A percentile compares a stretch with the other conserved stretches of the same genome.
Evolutionary conservation across 495 filamentous ascomycete species (phyloP).

Genomic region (Aspergillus hancockii): DNA sequence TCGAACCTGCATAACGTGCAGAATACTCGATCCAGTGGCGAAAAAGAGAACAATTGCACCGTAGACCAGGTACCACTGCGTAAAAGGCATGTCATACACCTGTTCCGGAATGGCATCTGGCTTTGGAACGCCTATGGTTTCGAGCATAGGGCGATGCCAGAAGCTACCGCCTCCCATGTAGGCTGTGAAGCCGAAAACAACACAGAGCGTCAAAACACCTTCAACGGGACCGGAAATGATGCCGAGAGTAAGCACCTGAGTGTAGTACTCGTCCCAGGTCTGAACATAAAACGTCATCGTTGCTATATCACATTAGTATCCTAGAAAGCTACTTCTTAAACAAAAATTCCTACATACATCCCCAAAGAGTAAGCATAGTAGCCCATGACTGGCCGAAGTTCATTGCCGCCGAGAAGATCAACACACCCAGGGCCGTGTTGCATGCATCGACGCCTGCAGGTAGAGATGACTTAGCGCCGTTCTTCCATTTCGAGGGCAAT

Average conservation of each 20-base stretch:
- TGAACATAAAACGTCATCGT: slow-evolving; percentile 94
- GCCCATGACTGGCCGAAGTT: slow-evolving; percentile 93
- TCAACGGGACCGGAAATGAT: slow-evolving; percentile 94
- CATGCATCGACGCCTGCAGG: slow-evolving; percentile 79
- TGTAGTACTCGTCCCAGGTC: slow-evolving; percentile 99
- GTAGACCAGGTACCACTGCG: slow-evolving; percentile 92
- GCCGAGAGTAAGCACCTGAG: slow-evolving; percentile 88
- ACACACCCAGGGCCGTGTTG: slow-evolving; percentile 90
- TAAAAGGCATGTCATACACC: slow-evolving; percentile 79
- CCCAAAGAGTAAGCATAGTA: slow-evolving; percentile 83
- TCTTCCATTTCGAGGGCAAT: neutral
- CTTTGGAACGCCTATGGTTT: slow-evolving; percentile 66
- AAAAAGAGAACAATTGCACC: slow-evolving; percentile 78
- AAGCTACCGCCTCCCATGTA: slow-evolving; percentile 84
- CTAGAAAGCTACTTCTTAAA: neutral
- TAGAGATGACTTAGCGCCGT: slow-evolving; percentile 6
- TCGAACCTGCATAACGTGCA: slow-evolving; percentile 80
- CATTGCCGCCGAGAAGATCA: slow-evolving; percentile 87
- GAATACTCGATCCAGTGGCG: slow-evolving; percentile 70
- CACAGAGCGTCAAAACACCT: slow-evolving; percentile 81
- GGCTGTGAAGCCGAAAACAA: slow-evolving; percentile 83
- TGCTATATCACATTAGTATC: slow-evolving; percentile 45
- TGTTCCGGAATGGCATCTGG: slow-evolving; percentile 63
- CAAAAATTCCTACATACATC: slow-evolving; percentile 51
- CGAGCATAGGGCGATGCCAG: slow-evolving; percentile 83